Percentiles rank a stretch among this genome's conserved stretches.
phyloP scores from a whole-genome alignment of 371 early-diverging fungal genomes.

The Mortierella sp. region DNA sequence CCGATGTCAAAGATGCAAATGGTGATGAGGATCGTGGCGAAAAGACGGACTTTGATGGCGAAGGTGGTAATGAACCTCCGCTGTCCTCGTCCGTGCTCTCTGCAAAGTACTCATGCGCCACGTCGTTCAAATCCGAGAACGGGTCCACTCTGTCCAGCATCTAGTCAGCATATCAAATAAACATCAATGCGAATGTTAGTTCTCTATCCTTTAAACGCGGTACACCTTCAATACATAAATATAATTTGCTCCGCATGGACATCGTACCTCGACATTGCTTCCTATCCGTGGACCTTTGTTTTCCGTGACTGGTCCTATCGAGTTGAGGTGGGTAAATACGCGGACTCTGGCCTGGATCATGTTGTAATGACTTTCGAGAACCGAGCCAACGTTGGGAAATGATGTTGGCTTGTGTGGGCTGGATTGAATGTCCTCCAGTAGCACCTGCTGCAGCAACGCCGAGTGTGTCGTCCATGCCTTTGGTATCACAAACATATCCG shows the following conservation, averaged over 20 bases:
- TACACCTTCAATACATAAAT: no score
- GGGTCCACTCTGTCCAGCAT: constrained; percentile 41
- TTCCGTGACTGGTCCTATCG: constrained; percentile 10
- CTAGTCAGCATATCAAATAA: constrained; percentile 11
- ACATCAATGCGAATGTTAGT: no score
- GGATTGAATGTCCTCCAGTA: constrained; percentile 44
- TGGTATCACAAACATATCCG: constrained; percentile 78
- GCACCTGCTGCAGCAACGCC: constrained; percentile 33
- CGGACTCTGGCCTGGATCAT: constrained; percentile 52
- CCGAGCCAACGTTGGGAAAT: constrained; percentile 47
- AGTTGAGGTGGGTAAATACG: constrained; percentile 47
- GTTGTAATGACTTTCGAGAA: constrained; percentile 45
- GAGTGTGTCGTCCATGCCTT: constrained; percentile 59
- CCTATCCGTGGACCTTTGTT: constrained; percentile 18
- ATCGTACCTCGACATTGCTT: constrained; percentile 37
- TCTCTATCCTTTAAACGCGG: no score
- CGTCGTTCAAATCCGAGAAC: constrained; percentile 31
- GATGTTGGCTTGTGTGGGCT: constrained; percentile 30
- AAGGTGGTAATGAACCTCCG: constrained; percentile 52
- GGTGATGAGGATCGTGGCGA: constrained; percentile 9
- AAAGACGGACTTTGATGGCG: constrained; percentile 48
- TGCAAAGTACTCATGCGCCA: constrained; percentile 38
- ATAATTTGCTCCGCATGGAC: neutral
- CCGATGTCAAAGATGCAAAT: neutral
- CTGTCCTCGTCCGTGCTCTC: constrained; percentile 20